Base-by-base conservation (phyloP, 2,329 filamentous ascomycete species). In the Zasmidium cellare region DNA sequence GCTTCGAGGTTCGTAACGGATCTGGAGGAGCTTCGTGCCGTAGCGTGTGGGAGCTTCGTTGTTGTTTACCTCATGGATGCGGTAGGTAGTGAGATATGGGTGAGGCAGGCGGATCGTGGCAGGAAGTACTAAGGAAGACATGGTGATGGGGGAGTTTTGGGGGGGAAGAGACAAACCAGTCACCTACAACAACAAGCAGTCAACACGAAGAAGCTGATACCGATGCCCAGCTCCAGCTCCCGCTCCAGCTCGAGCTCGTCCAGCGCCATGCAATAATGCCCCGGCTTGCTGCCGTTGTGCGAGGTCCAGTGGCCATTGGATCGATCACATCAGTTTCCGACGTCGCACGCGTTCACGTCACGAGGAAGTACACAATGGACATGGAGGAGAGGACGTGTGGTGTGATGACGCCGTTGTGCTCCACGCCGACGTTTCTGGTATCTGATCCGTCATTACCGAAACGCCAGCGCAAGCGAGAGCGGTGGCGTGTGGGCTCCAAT, bases 11-110 rank as follows among this genome's bases (percentile, higher is more conserved):
- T 58, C 56, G 41, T 61, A 49, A 16, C 45, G 41, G 11, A 54
- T 56, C 19, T 46, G 55, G 23, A 61, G 45, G 9, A 61, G 52
- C 52, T 61, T 58, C 48, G 46, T 58, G 47, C 59, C 55, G 45
- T 61, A 61, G 31, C 55, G 52, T 3, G 73, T 70, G 1, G 75
- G 63, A 5, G 72, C 51, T 44, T 67, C 66, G 1, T 65, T 58
- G 35, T 67, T 65, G 38, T 35, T 41, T 16, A 60, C 59, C 48
- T 60, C 57, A 12, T 49, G 44, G 45, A 79, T 75, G 24, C 68
- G 70, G 62, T 79, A 80, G 57, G 73, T 66, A 2, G 77, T 79
- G 41, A 80, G 70, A 51, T 75, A 80, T 3, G 78, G 78, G 55
- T 80, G 76, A 18, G 78, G 78, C 24, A 80, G 73, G 16, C 59